Percentiles rank a stretch among this genome's conserved stretches.
Evolutionary conservation across 1,139 yeast species (phyloP).

Genomic region (Blastobotrys illinoisensis): DNA sequence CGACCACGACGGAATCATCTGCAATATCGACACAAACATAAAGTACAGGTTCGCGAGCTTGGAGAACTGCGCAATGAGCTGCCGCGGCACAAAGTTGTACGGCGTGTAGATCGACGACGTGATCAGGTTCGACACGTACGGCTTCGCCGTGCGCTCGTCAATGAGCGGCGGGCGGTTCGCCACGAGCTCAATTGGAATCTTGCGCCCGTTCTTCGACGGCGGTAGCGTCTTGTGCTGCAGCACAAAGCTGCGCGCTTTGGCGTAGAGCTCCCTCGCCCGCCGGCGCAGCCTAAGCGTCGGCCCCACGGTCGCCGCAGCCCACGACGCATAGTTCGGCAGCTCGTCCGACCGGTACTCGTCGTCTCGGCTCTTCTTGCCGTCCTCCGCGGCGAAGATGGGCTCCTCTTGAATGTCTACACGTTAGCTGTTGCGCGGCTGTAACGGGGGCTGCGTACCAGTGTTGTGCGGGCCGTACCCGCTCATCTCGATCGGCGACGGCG

Average conservation of each 20-base stretch:
- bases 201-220: conserved; percentile 64
- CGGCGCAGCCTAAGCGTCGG: conserved; percentile 12
- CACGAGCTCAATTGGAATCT: conserved; percentile 51
- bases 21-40: conserved; percentile 81
- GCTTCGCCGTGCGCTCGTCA: conserved; percentile 63
- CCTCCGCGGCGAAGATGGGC: conserved; percentile 15
- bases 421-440: too few species aligned
- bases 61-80: conserved; percentile 83
- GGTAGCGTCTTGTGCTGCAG: conserved; percentile 43
- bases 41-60: conserved; percentile 85
- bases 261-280: conserved; percentile 6
- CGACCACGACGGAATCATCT: conserved; percentile 96
- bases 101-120: conserved; percentile 85
- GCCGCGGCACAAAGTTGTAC: conserved; percentile 81
- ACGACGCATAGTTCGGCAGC: conserved; percentile 25
- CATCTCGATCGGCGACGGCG: conserved; percentile 9
- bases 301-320: conserved; percentile 28
- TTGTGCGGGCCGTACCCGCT: conserved; percentile 17
- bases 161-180: conserved; percentile 33
- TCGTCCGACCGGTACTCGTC: conserved; percentile 17
- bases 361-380: conserved; percentile 8
- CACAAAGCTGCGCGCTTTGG: conserved; percentile 28
- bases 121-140: conserved; percentile 62
- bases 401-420: conserved; percentile 20
- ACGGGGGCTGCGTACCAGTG: conserved; percentile 11